A percentile compares a stretch with the other conserved stretches of the same genome.
Conservation (phyloP, 1,284 basidiomycete genomes). For the Schizophyllum amplum region DNA sequence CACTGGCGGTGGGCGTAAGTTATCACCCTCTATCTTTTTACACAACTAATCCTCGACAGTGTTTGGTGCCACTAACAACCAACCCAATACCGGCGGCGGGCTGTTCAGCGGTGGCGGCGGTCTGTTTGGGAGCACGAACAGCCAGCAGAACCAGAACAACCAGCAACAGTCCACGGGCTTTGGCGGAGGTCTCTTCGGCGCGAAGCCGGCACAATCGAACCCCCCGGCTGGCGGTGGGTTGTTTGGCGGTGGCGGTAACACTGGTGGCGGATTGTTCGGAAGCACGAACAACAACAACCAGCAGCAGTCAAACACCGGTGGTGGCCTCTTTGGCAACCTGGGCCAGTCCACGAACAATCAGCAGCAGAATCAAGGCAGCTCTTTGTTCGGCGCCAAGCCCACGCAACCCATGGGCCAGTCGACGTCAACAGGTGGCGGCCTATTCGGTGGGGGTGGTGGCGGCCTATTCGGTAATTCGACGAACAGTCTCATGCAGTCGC, state of each 20-base stretch:
- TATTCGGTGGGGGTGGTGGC: conserved; percentile 34
- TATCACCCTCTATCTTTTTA: conserved; percentile 7
- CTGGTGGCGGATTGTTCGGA: conserved; percentile 10
- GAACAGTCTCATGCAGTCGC: conserved; percentile 30
- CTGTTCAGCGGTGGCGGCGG: conserved; percentile 21
- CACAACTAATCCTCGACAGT: not conserved
- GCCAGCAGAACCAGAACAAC: conserved; percentile 10
- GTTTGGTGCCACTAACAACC: conserved; percentile 20
- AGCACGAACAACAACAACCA: conserved; percentile 17
- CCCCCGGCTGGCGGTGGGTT: conserved; percentile 11
- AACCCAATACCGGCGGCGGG: conserved; percentile 13
- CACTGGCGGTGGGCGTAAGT: conserved; percentile 2
- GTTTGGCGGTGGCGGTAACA: conserved; percentile 10
- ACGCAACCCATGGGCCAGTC: conserved; percentile 15
- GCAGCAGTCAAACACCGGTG: conserved; percentile 17
- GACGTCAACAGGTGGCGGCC: conserved; percentile 26
- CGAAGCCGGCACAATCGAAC: conserved; percentile 6
- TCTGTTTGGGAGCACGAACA: conserved; percentile 32
- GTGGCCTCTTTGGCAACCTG: conserved; percentile 40
- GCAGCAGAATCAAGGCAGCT: conserved; percentile 18
- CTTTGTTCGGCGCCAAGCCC: conserved; percentile 17
- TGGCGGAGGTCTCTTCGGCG: conserved; percentile 16
- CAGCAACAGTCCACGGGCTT: conserved; percentile 14
- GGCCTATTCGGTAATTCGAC: conserved; percentile 23
- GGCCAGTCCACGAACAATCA: conserved; percentile 13